Evolutionary conservation across 208 protist species (phyloP).

Genomic region (Leptomonas pyrrhocoris): DNA sequence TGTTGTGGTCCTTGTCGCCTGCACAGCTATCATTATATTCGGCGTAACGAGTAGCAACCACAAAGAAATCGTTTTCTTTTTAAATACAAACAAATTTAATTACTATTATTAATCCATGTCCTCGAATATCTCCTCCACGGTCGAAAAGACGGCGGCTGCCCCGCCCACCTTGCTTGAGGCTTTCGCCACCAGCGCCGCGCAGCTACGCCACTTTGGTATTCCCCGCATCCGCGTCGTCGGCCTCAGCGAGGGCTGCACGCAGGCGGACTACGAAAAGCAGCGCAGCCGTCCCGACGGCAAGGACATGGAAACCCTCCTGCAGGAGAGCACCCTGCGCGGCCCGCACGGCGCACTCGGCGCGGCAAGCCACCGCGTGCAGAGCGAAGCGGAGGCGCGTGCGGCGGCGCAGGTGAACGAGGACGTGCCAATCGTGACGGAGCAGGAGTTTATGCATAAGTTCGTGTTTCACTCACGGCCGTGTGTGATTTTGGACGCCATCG

Average conservation of each 20-base stretch:
- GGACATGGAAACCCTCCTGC: slow-evolving; percentile 33
- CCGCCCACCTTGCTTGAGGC: slow-evolving; percentile 59
- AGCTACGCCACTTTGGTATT: slow-evolving; percentile 72
- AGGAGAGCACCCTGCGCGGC: slow-evolving; percentile 27
- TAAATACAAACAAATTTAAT: too few species aligned
- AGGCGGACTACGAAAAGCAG: slow-evolving; percentile 21
- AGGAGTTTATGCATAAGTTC: slow-evolving; percentile 87
- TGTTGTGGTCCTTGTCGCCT: too few species aligned
- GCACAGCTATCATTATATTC: too few species aligned
- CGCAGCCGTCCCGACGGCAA: slow-evolving; percentile 22
- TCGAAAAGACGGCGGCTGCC: neutral
- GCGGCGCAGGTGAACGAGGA: slow-evolving; percentile 14
- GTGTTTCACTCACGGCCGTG: slow-evolving; percentile 84
- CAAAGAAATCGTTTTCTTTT: too few species aligned
- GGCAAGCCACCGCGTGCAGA: slow-evolving; percentile 22
- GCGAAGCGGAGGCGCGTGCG: slow-evolving; percentile 2
- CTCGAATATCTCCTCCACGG: neutral
- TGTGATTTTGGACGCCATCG: slow-evolving; percentile 75
- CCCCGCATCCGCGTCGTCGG: slow-evolving; percentile 74
- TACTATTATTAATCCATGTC: neutral
- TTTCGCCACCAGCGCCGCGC: slow-evolving; percentile 60
- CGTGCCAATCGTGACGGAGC: slow-evolving; percentile 57
- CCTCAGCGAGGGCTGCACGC: slow-evolving; percentile 48
- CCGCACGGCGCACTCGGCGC: slow-evolving; percentile 7
- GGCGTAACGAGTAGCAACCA: too few species aligned